Evolutionary conservation across 805 yeast genomes (phyloP).

Genomic region (Candida hispaniensis): DNA sequence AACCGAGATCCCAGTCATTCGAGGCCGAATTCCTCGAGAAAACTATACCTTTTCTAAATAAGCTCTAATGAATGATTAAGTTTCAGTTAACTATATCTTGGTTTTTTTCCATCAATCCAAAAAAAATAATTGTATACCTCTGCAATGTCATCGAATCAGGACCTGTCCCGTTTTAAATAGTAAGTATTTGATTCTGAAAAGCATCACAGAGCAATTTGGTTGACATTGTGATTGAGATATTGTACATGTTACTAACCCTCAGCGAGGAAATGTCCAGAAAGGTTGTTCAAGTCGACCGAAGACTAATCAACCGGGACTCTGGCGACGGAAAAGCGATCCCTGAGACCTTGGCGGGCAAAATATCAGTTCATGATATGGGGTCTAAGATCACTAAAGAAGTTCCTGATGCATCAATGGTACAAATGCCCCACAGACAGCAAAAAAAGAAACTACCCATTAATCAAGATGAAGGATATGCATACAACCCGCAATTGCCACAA

Average conservation of each 20-base stretch:
- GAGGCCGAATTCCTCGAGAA: constrained; percentile 96
- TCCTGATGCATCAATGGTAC: constrained; percentile 13
- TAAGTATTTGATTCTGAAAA: constrained; percentile 11
- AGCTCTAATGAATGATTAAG: constrained; percentile 1
- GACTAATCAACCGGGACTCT: constrained; percentile 36
- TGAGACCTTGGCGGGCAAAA: constrained; percentile 56
- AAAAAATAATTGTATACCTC: not conserved
- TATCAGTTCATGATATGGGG: constrained; percentile 66
- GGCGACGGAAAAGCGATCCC: constrained; percentile 54
- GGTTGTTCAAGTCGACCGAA: constrained; percentile 50
- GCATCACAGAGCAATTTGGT: not conserved
- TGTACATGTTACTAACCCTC: constrained; percentile 3
- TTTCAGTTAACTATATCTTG: not conserved
- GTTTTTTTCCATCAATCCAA: no score
- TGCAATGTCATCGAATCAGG: constrained; percentile 16
- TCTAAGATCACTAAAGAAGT: constrained; percentile 28
- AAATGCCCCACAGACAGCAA: constrained; percentile 1
- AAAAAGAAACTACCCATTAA: constrained; percentile 20
- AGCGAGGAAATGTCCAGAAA: constrained; percentile 49
- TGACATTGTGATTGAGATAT: not conserved
- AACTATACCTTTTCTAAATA: constrained; percentile 62
- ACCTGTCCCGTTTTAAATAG: constrained; percentile 20
- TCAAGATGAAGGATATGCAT: constrained; percentile 40
- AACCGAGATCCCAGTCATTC: constrained; percentile 77
- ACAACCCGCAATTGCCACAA: constrained; percentile 50